Base-by-base conservation (phyloP, 1,139 yeast species). In the Yarrowia galli region DNA sequence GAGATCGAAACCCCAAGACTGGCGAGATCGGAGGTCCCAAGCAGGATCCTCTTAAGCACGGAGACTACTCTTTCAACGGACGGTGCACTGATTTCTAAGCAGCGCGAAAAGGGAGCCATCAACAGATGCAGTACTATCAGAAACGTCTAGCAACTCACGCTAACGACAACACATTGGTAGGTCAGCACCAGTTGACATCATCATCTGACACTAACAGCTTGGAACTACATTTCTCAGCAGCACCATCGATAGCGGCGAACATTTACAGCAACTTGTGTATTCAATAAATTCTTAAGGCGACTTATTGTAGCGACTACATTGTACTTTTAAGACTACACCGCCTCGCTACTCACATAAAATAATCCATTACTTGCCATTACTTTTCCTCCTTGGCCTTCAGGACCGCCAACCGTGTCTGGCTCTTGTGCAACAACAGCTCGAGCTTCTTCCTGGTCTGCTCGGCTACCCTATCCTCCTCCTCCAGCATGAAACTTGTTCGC, bases 21-120 rank as follows among this genome's bases (percentile, higher is more conserved):
- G 99, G 99, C 1, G 99, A 96, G 78, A 82, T 89, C 40, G 97
- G 97, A 51, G 99, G 99, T 0, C 99, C 99, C n/a, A 96, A 96
- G 75, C 98, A 95, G 77, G 98, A 96, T 75, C 99, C 99, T 0
- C 82, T 92, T 72, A 87, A 88, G 73, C 97, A 92, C 75, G 95
- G 93, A 54, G 99, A 96, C 74, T 96, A 97, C 86, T 88, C 97
- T 4, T 96, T 89, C 77, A 93, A 95, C 76, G 99, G 99, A 0
- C 85, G 98, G 75, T 97, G 92, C 38, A 93, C 98, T 2, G 99
- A 96, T 77, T 96, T 95, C 75, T 95, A 79, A n/a, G 32, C 32
- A 28, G 32, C 32, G 7, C 6, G 7, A 25, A 25, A 3, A 7
- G 28, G 3, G 28, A 25, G 6, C 28, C 7, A 25, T n/a, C n/a